phyloP scores from a whole-genome alignment of 2,329 filamentous ascomycete species.

The Colletotrichum eremochloae region DNA sequence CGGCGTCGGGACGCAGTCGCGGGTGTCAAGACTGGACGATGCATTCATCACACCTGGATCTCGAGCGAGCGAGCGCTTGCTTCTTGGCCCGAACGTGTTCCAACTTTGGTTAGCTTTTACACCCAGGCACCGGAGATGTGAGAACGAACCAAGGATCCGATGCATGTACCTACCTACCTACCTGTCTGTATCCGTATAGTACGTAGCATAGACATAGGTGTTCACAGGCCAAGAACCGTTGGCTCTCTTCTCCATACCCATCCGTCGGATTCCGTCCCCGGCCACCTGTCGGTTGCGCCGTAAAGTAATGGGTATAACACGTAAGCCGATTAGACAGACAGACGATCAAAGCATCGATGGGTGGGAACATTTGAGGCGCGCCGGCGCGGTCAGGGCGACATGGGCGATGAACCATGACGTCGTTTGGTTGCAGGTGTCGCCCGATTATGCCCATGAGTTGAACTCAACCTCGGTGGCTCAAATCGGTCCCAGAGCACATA shows the following conservation, averaged over 20 bases:
- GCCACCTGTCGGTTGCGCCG: neutral
- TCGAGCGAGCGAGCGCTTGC: neutral
- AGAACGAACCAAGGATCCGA: constrained; percentile 8
- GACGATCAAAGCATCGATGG: neutral
- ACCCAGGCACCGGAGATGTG: constrained; percentile 14
- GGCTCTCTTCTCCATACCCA: neutral
- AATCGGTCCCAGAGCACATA: neutral
- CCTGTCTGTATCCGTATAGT: too few relatives aligned
- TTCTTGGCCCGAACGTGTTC: constrained; percentile 2
- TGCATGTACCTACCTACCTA: neutral
- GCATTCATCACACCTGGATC: constrained; percentile 3
- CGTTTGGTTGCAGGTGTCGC: constrained; percentile 1
- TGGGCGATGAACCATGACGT: constrained; percentile 17
- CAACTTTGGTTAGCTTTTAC: constrained; percentile 12
- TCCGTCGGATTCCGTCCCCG: neutral
- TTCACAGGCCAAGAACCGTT: neutral
- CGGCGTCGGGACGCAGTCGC: neutral
- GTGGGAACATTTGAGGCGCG: neutral
- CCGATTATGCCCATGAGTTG: constrained; percentile 6
- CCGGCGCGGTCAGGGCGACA: neutral
- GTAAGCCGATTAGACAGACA: neutral
- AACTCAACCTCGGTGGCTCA: constrained; percentile 10
- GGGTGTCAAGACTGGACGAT: constrained; percentile 16
- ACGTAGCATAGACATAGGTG: too few relatives aligned
- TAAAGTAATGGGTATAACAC: neutral